Evolutionary conservation across 441 rosid genomes (phyloP), one percentile per base, ranked within the genome.

Genomic region (Populus hybrid): DNA sequence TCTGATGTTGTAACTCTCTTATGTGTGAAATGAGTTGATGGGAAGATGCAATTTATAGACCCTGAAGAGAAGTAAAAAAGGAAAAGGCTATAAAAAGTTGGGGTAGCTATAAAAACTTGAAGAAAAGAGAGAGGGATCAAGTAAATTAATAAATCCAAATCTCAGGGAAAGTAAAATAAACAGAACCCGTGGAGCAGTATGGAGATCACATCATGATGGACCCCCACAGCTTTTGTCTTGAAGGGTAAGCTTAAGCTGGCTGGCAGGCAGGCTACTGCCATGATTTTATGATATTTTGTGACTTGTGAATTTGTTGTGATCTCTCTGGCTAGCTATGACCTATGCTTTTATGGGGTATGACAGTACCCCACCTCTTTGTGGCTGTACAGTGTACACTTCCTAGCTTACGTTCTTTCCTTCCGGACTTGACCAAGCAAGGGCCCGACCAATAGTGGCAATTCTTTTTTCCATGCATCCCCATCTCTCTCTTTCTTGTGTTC

Each of bases 21-120:
- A 75, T 54, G 81, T 80, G 73, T 67, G 69, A 50, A 78, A 67
- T 74, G 74, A 83, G 80, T 67, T 10, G 67, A 66, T 38, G 79
- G 72, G 67, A 8, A 72, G 36, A 6, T 28, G 81, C 77, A 71
- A 89, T 87, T 87, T 90, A 90, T 90, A 90, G 91, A 76, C 89
- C 8, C 8, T 6, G 70, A 74, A 24, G 78, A 63, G 38, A 30
- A 64, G 23, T 64, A 69, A 59, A 74, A 57, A 20, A 61, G 66
- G 14, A 57, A 74, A 10, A 68, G 42, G 6, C 7, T 26, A 23
- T 26, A 23, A 3, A 28, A 11, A 50, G n/a, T 24, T 8, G 71
- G 12, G 70, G 67, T 10, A 50, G 20, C 7, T 59, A 4, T 7
- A n/a, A 30, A 67, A 69, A 70, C 3, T 0, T 4, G 28, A 54